Conservation (phyloP, 306 rosid species). For the Acacia acuminata region DNA sequence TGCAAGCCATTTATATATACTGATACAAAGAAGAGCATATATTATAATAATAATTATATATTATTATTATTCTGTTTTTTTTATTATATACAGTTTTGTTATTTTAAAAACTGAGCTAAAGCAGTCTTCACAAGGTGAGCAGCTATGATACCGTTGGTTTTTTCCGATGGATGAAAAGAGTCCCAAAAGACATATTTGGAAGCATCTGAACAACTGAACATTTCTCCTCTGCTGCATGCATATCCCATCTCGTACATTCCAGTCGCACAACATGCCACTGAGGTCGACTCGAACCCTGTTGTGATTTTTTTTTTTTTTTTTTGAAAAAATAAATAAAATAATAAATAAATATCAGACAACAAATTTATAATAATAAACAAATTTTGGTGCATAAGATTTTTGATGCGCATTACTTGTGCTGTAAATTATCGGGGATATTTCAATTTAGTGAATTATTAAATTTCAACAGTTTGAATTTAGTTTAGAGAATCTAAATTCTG, state of each 20-base stretch:
- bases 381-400: too few species aligned
- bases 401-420: too few species aligned
- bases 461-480: too few species aligned
- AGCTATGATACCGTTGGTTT: conserved; percentile 50
- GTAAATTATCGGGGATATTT: too few species aligned
- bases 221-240: conserved; percentile 57
- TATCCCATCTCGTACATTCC: conserved; percentile 93
- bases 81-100: neutral
- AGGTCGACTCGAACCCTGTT: conserved; percentile 66
- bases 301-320: neutral
- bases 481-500: too few species aligned
- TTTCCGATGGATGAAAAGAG: conserved; percentile 57
- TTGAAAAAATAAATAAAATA: neutral
- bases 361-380: too few species aligned
- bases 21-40: neutral
- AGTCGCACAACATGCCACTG: conserved; percentile 81
- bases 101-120: conserved; percentile 28
- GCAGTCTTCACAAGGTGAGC: conserved; percentile 39
- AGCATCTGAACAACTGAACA: conserved; percentile 77
- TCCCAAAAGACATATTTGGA: conserved; percentile 68
- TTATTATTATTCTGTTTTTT: neutral
- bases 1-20: neutral
- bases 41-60: neutral
- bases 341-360: neutral
- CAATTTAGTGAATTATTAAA: too few species aligned